Evolutionary conservation across 2,329 filamentous ascomycete genomes (phyloP).

Genomic region (Neonectria coccinea): DNA sequence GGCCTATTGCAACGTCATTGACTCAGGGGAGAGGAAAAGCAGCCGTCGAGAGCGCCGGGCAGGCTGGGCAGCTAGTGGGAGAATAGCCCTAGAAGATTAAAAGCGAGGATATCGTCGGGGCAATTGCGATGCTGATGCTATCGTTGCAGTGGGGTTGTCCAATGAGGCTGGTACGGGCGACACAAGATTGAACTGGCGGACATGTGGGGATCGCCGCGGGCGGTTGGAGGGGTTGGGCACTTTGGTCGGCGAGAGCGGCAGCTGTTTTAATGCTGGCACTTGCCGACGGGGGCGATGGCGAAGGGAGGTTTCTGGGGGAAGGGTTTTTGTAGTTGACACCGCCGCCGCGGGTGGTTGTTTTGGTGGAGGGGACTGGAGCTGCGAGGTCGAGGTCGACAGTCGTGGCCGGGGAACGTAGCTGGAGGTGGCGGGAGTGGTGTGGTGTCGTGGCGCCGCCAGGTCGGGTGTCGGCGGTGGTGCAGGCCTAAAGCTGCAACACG

Average conservation of each 20-base stretch:
- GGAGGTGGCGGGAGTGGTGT: conserved; percentile 37
- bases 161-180: conserved; percentile 46
- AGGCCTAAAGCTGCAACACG: conserved; percentile 33
- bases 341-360: conserved; percentile 14
- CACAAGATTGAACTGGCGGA: conserved; percentile 45
- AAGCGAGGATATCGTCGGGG: conserved; percentile 31
- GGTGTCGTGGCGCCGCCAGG: conserved; percentile 36
- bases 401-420: conserved; percentile 34
- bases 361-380: conserved; percentile 1
- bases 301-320: not conserved
- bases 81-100: conserved; percentile 19
- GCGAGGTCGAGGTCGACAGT: conserved; percentile 24
- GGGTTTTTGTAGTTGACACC: conserved; percentile 10
- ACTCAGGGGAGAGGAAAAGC: conserved; percentile 35
- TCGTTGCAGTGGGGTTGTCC: conserved; percentile 45
- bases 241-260: conserved; percentile 33
- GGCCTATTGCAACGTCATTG: conserved; percentile 47
- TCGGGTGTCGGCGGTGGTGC: conserved; percentile 27
- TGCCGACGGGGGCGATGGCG: conserved; percentile 14
- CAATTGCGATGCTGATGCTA: conserved; percentile 38
- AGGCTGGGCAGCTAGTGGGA: conserved; percentile 27
- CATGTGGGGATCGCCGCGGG: conserved; percentile 45
- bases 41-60: conserved; percentile 36
- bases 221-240: conserved; percentile 41
- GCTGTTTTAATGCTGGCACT: conserved; percentile 25